These are phyloP conservation scores for Talaromyces nanjingensis DNA, from an alignment of 495 filamentous ascomycete species.

Conservation along the genomic window DNA sequence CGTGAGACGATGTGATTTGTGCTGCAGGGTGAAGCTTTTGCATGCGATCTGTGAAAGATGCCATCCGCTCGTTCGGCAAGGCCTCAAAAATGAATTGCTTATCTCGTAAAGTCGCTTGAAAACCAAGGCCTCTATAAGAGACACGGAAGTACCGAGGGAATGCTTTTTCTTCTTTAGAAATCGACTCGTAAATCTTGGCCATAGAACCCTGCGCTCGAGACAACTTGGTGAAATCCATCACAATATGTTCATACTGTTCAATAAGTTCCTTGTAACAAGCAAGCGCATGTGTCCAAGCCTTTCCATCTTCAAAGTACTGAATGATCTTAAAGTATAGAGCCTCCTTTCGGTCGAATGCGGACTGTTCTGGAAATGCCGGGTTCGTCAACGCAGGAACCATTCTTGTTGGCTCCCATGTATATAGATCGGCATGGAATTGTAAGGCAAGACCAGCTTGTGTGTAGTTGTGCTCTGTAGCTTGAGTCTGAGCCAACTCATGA, in stretches of 20 bases:
- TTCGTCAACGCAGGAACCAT: conserved; percentile 61
- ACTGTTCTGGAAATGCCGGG: conserved; percentile 75
- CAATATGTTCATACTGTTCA: conserved; percentile 76
- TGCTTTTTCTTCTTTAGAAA: conserved; percentile 69
- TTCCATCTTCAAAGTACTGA: conserved; percentile 85
- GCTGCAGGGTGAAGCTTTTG: conserved; percentile 86
- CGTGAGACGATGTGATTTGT: conserved; percentile 65
- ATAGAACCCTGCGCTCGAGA: conserved; percentile 84
- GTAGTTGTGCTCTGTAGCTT: conserved; percentile 66
- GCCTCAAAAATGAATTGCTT: conserved; percentile 93
- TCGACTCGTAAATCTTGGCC: conserved; percentile 84
- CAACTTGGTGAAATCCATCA: conserved; percentile 89
- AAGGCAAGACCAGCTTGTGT: conserved; percentile 90
- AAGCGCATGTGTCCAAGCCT: conserved; percentile 88
- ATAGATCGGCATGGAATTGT: conserved; percentile 84
- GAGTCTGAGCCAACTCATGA: conserved; percentile 79
- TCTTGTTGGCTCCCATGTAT: conserved; percentile 77
- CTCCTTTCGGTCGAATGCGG: conserved; percentile 89
- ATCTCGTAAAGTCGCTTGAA: conserved; percentile 71
- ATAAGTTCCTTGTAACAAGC: conserved; percentile 86
- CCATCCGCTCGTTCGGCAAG: conserved; percentile 63
- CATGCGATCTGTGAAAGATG: conserved; percentile 85
- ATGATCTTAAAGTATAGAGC: conserved; percentile 90
- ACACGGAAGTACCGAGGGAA: conserved; percentile 89
- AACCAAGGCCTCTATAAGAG: conserved; percentile 84